Conservation (phyloP, 1,284 basidiomycete genomes). For the Cutaneotrichosporon sp. region DNA sequence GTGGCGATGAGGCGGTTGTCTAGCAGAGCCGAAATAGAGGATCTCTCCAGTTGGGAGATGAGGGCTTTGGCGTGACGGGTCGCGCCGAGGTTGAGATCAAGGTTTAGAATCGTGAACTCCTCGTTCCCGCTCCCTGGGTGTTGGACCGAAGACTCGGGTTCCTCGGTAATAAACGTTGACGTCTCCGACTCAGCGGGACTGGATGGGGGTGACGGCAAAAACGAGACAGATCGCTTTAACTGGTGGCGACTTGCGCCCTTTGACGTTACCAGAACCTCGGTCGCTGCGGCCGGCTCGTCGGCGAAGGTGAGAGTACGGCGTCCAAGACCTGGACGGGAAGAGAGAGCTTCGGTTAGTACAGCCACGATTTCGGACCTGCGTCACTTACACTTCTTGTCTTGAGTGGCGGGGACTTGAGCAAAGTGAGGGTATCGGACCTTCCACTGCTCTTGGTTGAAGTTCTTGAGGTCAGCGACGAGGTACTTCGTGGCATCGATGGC, state of each 20-base stretch:
- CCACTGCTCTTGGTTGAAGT: conserved; percentile 82
- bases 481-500: conserved; percentile 67
- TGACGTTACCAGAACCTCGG: conserved; percentile 59
- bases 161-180: background rate
- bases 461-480: conserved; percentile 66
- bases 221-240: conserved; percentile 44
- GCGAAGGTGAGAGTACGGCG: conserved; percentile 73
- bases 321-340: conserved; percentile 36
- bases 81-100: conserved; percentile 88
- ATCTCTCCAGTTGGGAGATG: conserved; percentile 85
- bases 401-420: conserved; percentile 51
- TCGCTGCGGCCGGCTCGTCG: conserved; percentile 65
- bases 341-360: conserved; percentile 46
- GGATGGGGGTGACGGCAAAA: background rate
- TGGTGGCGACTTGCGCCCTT: conserved; percentile 54
- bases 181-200: background rate
- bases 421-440: conserved; percentile 74
- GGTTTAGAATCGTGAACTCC: conserved; percentile 78
- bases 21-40: conserved; percentile 85
- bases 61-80: conserved; percentile 69
- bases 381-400: conserved; percentile 79
- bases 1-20: conserved; percentile 79
- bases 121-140: conserved; percentile 25
- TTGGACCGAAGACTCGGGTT: background rate
- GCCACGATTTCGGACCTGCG: conserved; percentile 65